Evolutionary conservation across 139 green algal species (phyloP), one percentile per base, ranked within the genome.

Genomic region (Chlamydomonas applanata): DNA sequence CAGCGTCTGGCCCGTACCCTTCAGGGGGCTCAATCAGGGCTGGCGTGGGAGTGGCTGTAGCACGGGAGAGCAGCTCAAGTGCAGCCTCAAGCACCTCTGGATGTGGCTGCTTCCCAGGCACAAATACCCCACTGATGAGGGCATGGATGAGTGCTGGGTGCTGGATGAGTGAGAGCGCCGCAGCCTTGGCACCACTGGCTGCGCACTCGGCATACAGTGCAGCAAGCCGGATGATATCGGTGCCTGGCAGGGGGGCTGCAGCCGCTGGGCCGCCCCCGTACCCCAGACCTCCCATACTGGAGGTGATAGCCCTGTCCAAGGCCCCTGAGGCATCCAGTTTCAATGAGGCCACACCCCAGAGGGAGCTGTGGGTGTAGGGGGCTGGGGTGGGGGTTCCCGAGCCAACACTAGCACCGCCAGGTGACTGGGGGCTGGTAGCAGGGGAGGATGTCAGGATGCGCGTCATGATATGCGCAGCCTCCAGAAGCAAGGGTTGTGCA

Each of bases 111-210:
- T 71, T 77, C 1, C 59, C 59, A 25, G 72, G 72, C 44, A 40
- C 60, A 33, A 77, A 77, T n/a, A 64, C 40, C 59, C 57, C 72
- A 64, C 59, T 27, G 24, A 72, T 72, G 34, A 78, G 73, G 17
- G 72, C 20, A 1, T 64, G 60, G 5, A 78, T 72, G 27, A 78
- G 46, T 4, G 69, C 59, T 19, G 73, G 45, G 61, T 78, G 73
- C 40, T 71, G 73, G 24, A 78, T 78, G 45, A 46, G 22, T 13
- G n/a, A 3, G 5, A 29, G 33, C 30, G 25, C 62, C 14, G 29
- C 59, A 5, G 22, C 32, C 62, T 32, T 40, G 22, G 2, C 62
- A 30, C 34, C 33, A 3, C 27, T 67, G 25, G 19, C 59, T 36
- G 3, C 59, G 11, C 59, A 67, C 62, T n/a, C 62, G 30, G 25